Evolutionary conservation across 1,284 basidiomycete genomes (phyloP).

Genomic region (Sphaerobolus stellatus): DNA sequence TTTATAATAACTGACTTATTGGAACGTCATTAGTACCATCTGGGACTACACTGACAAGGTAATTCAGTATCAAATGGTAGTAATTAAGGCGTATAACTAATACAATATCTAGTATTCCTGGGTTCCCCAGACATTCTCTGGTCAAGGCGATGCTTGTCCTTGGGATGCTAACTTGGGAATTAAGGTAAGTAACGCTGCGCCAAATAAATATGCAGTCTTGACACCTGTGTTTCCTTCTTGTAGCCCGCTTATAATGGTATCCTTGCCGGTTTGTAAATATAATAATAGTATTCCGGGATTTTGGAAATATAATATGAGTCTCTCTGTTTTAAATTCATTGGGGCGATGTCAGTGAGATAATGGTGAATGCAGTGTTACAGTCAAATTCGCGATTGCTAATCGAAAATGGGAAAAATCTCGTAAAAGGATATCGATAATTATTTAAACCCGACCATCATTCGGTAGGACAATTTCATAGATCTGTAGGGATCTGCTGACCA

Average conservation of each 20-base stretch:
- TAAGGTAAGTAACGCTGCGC: neutral
- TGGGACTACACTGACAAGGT: slow-evolving; percentile 56
- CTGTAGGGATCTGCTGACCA: too few species aligned
- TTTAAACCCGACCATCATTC: too few species aligned
- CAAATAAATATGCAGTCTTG: neutral
- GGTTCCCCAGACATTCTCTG: slow-evolving; percentile 35
- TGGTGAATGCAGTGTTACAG: too few species aligned
- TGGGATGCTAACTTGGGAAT: slow-evolving; percentile 25
- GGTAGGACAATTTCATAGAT: too few species aligned
- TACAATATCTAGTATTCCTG: slow-evolving; percentile 30
- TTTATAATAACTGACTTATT: too few species aligned
- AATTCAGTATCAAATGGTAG: slow-evolving; percentile 7
- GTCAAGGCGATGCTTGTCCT: slow-evolving; percentile 35
- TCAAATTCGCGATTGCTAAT: too few species aligned
- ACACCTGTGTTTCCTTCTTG: neutral
- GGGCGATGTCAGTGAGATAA: too few species aligned
- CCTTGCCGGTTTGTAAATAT: neutral
- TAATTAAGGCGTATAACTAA: neutral
- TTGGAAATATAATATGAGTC: too few species aligned
- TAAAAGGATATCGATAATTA: too few species aligned
- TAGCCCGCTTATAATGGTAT: neutral
- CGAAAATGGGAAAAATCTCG: too few species aligned
- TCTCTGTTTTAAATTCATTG: too few species aligned
- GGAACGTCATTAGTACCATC: slow-evolving; percentile 31
- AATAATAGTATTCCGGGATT: too few species aligned